Conservation (phyloP, 306 rosid species). For the Quercus agrifolia region DNA sequence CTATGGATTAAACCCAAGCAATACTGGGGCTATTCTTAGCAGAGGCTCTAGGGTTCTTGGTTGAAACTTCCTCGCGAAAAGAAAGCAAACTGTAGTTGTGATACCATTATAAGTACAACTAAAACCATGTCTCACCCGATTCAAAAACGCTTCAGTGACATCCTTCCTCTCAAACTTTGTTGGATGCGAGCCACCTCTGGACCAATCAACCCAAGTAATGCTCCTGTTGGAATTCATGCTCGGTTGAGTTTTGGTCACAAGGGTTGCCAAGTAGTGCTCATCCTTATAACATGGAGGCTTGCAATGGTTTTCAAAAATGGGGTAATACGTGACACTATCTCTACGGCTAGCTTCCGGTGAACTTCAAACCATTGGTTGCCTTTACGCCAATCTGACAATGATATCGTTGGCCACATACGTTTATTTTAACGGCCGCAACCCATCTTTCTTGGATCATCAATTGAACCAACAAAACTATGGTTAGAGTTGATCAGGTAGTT, state of each 20-base stretch:
- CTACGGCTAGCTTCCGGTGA: constrained; percentile 18
- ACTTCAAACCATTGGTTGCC: constrained; percentile 43
- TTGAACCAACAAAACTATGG: constrained; percentile 30
- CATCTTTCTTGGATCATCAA: constrained; percentile 15
- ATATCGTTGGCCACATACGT: constrained; percentile 22
- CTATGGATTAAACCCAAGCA: constrained; percentile 18
- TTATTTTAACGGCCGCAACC: constrained; percentile 34
- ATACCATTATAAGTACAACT: constrained; percentile 32
- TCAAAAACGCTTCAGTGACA: constrained; percentile 20
- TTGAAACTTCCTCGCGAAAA: constrained; percentile 37
- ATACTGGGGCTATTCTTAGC: constrained; percentile 9
- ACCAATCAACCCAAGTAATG: constrained; percentile 48
- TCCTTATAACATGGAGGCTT: constrained; percentile 38
- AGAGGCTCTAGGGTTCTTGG: constrained; percentile 23
- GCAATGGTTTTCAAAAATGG: constrained; percentile 22
- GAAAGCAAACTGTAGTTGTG: constrained; percentile 20
- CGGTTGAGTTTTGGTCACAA: constrained; percentile 18
- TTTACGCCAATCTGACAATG: constrained; percentile 27
- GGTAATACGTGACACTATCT: constrained; percentile 22
- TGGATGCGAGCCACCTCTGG: constrained; percentile 33
- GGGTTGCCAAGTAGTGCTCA: constrained; percentile 40
- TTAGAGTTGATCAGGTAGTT: constrained; percentile 31
- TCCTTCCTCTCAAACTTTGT: constrained; percentile 15
- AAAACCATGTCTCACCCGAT: constrained; percentile 24
- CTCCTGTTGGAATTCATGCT: constrained; percentile 21